These are phyloP conservation scores for Pichia kluyveri DNA, from an alignment of 805 yeast genomes.

Conservation along the genomic window DNA sequence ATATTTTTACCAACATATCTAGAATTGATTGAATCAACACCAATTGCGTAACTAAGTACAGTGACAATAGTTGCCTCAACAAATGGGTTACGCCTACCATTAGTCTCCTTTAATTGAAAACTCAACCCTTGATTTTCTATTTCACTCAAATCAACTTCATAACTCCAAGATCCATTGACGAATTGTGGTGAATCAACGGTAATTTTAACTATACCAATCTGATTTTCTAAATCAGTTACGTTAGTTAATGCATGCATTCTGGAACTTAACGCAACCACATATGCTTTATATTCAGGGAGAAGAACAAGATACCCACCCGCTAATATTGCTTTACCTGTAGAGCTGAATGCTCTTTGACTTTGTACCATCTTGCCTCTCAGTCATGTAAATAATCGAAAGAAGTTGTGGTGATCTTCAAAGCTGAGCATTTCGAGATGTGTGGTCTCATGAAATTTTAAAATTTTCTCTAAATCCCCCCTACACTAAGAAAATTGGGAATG, in stretches of 20 bases:
- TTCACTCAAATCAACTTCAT: slow-evolving; percentile 23
- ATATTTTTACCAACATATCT: slow-evolving; percentile 23
- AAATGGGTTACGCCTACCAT: slow-evolving; percentile 54
- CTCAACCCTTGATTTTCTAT: slow-evolving; percentile 6
- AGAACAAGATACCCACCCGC: slow-evolving; percentile 94
- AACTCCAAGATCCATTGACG: slow-evolving; percentile 59
- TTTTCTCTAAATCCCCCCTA: not conserved
- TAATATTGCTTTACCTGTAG: slow-evolving; percentile 91
- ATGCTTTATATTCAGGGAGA: slow-evolving; percentile 65
- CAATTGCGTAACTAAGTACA: slow-evolving; percentile 41
- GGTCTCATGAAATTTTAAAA: no score
- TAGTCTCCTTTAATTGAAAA: slow-evolving; percentile 7
- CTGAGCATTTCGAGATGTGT: no score
- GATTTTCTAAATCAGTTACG: not conserved
- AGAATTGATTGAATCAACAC: slow-evolving; percentile 14
- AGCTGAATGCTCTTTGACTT: slow-evolving; percentile 51
- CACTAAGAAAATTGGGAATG: not conserved
- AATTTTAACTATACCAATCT: slow-evolving; percentile 21
- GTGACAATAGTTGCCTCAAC: slow-evolving; percentile 52
- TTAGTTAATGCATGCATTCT: slow-evolving; percentile 67
- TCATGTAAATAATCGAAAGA: no score
- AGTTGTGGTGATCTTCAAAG: no score
- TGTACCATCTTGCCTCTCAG: not conserved
- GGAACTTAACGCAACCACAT: slow-evolving; percentile 80
- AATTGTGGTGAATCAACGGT: slow-evolving; percentile 72